Conservation (phyloP, 2,329 filamentous ascomycete genomes). For the Stachybotrys echinatus region DNA sequence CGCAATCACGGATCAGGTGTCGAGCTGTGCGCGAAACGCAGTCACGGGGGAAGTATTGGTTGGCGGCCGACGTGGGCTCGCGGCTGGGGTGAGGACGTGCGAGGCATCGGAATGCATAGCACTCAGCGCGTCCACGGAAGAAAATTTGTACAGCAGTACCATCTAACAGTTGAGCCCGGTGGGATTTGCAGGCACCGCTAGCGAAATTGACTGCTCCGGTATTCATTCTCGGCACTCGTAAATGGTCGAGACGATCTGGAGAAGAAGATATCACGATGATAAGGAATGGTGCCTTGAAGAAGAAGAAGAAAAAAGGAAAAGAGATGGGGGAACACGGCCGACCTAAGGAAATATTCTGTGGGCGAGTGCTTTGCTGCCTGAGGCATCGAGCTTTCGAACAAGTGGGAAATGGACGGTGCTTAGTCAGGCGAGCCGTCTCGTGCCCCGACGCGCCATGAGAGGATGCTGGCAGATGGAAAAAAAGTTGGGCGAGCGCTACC, state of each 20-base stretch:
- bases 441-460: too few species aligned
- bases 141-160: slow-evolving; percentile 84
- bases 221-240: slow-evolving; percentile 75
- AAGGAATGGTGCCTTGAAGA: slow-evolving; percentile 79
- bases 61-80: too few species aligned
- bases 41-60: too few species aligned
- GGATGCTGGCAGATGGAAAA: neutral
- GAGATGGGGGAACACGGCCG: slow-evolving; percentile 20
- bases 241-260: slow-evolving; percentile 88
- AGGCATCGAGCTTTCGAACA: slow-evolving; percentile 12
- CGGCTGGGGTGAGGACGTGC: too few species aligned
- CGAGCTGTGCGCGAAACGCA: too few species aligned
- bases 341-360: slow-evolving; percentile 9
- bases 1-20: too few species aligned
- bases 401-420: too few species aligned
- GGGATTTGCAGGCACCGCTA: slow-evolving; percentile 80
- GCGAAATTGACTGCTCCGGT: slow-evolving; percentile 83
- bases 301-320: slow-evolving; percentile 27
- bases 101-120: too few species aligned
- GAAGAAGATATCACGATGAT: slow-evolving; percentile 78
- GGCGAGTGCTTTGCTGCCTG: slow-evolving; percentile 15
- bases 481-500: slow-evolving; percentile 6
- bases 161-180: slow-evolving; percentile 89
- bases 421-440: too few species aligned
- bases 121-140: too few species aligned